These are phyloP conservation scores for Trichophyton benhamiae DNA, from an alignment of 2,329 filamentous ascomycete species.

Conservation along the genomic window DNA sequence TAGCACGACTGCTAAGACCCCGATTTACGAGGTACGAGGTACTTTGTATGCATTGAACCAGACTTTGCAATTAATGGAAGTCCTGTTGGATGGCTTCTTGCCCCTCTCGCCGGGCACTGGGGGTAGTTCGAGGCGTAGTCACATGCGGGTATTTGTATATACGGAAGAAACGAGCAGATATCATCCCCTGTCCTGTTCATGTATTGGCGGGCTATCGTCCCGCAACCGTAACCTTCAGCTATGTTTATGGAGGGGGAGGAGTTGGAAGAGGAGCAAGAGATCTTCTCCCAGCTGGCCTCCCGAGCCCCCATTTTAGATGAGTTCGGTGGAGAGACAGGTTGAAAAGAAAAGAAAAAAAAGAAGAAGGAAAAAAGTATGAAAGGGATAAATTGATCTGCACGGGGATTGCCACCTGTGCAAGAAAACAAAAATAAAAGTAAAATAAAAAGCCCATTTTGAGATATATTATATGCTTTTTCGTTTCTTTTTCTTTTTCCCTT, in stretches of 20 bases:
- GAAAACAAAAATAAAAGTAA: not conserved
- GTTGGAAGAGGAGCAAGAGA: not conserved
- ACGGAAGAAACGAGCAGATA: not conserved
- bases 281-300: not conserved
- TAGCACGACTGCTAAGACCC: too few relatives aligned
- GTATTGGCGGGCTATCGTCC: not conserved
- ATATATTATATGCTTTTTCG: not conserved
- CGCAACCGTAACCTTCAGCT: not conserved
- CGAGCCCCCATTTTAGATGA: not conserved
- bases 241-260: not conserved
- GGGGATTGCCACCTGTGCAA: not conserved
- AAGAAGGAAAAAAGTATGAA: not conserved
- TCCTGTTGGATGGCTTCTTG: too few relatives aligned
- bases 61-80: too few relatives aligned
- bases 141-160: not conserved
- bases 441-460: not conserved
- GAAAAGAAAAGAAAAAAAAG: too few relatives aligned
- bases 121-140: not conserved
- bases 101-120: not conserved
- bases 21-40: too few relatives aligned
- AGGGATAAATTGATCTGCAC: constrained; percentile 2
- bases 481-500: not conserved
- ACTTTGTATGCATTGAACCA: too few relatives aligned
- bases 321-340: not conserved
- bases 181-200: not conserved